A percentile compares a stretch with the other conserved stretches of the same genome.
Conservation (phyloP, 2,329 filamentous ascomycete genomes). For the Scleromitrula shiraiana region DNA sequence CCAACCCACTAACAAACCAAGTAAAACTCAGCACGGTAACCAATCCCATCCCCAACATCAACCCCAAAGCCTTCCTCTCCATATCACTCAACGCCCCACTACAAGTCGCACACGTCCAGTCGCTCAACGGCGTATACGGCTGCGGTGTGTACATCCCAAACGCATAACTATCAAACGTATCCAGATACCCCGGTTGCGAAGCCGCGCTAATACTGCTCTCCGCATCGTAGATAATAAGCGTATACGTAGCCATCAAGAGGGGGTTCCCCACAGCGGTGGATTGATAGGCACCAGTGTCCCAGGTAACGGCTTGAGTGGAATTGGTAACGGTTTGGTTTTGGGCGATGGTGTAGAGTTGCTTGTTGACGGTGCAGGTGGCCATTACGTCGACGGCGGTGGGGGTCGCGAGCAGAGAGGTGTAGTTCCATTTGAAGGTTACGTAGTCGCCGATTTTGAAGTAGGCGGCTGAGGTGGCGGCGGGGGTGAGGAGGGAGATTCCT, state of each 20-base stretch:
- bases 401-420: slow-evolving; percentile 49
- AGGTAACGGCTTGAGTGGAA: slow-evolving; percentile 43
- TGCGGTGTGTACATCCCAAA: slow-evolving; percentile 52
- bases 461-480: slow-evolving; percentile 38
- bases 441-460: slow-evolving; percentile 53
- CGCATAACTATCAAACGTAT: slow-evolving; percentile 38
- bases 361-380: slow-evolving; percentile 45
- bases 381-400: slow-evolving; percentile 55
- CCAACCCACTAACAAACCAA: slow-evolving; percentile 50
- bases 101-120: slow-evolving; percentile 51
- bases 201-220: slow-evolving; percentile 42
- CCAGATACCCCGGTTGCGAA: slow-evolving; percentile 48
- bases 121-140: slow-evolving; percentile 42
- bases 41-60: slow-evolving; percentile 46
- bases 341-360: slow-evolving; percentile 52
- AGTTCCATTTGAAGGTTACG: slow-evolving; percentile 58
- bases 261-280: slow-evolving; percentile 35
- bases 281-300: slow-evolving; percentile 48
- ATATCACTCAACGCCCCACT: slow-evolving; percentile 42
- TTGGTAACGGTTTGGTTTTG: slow-evolving; percentile 52
- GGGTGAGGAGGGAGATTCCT: slow-evolving; percentile 45
- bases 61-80: slow-evolving; percentile 40
- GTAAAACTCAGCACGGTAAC: slow-evolving; percentile 54
- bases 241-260: slow-evolving; percentile 48
- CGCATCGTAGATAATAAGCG: slow-evolving; percentile 54